Conservation (phyloP, 805 yeast genomes). For the Candida andamanensis region DNA sequence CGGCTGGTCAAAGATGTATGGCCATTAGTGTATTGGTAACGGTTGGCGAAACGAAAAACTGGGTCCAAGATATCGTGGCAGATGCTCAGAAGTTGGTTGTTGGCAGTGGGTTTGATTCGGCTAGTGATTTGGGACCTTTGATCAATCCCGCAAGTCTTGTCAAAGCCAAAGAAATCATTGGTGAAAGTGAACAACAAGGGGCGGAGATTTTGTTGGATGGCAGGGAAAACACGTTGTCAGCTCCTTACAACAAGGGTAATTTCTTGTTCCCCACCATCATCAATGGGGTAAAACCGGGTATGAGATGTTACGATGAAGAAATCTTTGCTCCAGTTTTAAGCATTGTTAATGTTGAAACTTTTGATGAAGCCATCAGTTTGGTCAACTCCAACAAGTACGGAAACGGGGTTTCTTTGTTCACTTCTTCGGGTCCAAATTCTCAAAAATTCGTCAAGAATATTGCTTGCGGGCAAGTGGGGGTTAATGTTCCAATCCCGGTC, state of each 20-base stretch:
- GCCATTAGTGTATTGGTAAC: slow-evolving; percentile 70
- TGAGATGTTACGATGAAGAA: slow-evolving; percentile 69
- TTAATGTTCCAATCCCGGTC: slow-evolving; percentile 76
- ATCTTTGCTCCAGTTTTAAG: slow-evolving; percentile 73
- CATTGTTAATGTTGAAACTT: slow-evolving; percentile 55
- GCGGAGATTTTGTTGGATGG: slow-evolving; percentile 64
- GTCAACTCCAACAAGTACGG: slow-evolving; percentile 59
- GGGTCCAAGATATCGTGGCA: slow-evolving; percentile 56
- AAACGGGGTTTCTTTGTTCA: slow-evolving; percentile 67
- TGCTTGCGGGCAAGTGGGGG: slow-evolving; percentile 73
- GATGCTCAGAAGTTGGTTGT: slow-evolving; percentile 55
- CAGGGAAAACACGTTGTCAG: slow-evolving; percentile 33
- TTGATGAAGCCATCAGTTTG: slow-evolving; percentile 63
- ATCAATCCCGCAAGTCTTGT: slow-evolving; percentile 55
- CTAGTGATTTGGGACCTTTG: slow-evolving; percentile 69
- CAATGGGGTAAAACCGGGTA: slow-evolving; percentile 57
- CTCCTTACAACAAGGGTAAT: slow-evolving; percentile 50
- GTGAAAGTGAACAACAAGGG: slow-evolving; percentile 53
- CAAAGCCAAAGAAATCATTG: slow-evolving; percentile 53
- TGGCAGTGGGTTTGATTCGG: slow-evolving; percentile 60
- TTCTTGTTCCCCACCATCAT: slow-evolving; percentile 70
- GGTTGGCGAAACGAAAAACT: slow-evolving; percentile 60
- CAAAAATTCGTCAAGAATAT: slow-evolving; percentile 64
- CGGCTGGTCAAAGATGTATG: slow-evolving; percentile 84
- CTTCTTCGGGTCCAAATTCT: slow-evolving; percentile 64